A percentile compares a stretch with the other conserved stretches of the same genome.
Conservation (phyloP, 208 protist genomes). For the Angomonas ambiguus region DNA sequence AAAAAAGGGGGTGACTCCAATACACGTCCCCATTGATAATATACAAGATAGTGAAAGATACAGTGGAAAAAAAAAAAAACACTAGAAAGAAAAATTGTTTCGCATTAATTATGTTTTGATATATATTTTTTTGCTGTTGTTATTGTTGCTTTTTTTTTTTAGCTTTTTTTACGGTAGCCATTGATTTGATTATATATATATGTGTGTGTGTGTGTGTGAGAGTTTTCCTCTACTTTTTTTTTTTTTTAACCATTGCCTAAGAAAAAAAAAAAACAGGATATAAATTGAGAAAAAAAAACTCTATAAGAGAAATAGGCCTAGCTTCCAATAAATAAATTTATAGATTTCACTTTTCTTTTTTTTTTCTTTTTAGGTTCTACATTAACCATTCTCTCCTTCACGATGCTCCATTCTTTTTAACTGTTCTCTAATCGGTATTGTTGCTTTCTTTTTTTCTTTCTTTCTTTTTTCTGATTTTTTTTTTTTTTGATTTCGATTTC, state of each 20-base stretch:
- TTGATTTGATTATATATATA: neutral
- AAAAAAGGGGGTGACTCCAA: constrained; percentile 14
- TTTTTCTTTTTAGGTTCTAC: no score
- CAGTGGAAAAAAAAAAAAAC: constrained; percentile 7
- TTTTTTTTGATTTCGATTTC: neutral
- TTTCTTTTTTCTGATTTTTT: no score
- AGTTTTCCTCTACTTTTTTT: no score
- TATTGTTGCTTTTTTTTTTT: constrained; percentile 11
- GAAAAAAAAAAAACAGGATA: neutral
- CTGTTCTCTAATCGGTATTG: no score
- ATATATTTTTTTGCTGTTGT: neutral
- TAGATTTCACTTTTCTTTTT: no score
- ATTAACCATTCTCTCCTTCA: no score
- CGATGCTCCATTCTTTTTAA: no score
- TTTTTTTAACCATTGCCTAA: neutral
- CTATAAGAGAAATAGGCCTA: no score
- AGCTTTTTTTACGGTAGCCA: neutral
- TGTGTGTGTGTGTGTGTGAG: neutral
- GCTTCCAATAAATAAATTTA: no score
- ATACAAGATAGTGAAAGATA: neutral
- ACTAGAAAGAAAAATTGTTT: constrained; percentile 8
- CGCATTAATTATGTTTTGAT: neutral
- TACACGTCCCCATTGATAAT: no score
- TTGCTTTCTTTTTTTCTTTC: no score
- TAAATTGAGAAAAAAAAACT: no score